Percentiles rank a stretch among this genome's conserved stretches.
phyloP scores from a whole-genome alignment of 163 green algal genomes.

The Scenedesmus sp. region DNA sequence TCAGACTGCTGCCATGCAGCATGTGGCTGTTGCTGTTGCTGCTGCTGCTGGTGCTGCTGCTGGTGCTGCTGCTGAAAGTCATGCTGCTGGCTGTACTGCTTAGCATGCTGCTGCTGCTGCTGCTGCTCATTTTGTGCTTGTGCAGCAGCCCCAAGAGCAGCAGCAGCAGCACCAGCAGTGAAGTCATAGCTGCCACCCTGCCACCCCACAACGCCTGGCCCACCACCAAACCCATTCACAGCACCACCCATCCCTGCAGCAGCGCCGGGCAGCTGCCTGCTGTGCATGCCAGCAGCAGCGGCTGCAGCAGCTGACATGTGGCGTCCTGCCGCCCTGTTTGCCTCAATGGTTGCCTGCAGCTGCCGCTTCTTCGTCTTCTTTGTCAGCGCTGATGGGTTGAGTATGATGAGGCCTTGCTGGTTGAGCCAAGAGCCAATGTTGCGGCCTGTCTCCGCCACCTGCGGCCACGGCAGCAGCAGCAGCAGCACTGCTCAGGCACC shows the following conservation, averaged over 20 bases:
- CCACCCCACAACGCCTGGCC: neutral
- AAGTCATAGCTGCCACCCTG: neutral
- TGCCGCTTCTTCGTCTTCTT: slow-evolving; percentile 25
- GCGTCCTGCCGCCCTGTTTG: neutral
- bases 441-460: slow-evolving; percentile 37
- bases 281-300: neutral
- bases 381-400: slow-evolving; percentile 15
- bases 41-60: neutral
- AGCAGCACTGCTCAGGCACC: neutral
- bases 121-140: neutral
- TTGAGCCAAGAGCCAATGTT: slow-evolving; percentile 36
- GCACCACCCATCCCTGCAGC: neutral
- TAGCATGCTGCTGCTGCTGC: neutral
- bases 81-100: neutral
- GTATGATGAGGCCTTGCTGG: neutral
- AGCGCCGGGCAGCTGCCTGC: neutral
- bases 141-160: neutral
- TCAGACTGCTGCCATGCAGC: neutral
- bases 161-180: neutral
- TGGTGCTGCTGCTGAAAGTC: neutral
- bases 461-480: neutral
- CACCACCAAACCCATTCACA: neutral
- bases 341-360: neutral
- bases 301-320: neutral
- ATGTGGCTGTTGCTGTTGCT: neutral